These are phyloP conservation scores for Kokia cookei DNA, from an alignment of 441 rosid genomes.

Conservation along the genomic window DNA sequence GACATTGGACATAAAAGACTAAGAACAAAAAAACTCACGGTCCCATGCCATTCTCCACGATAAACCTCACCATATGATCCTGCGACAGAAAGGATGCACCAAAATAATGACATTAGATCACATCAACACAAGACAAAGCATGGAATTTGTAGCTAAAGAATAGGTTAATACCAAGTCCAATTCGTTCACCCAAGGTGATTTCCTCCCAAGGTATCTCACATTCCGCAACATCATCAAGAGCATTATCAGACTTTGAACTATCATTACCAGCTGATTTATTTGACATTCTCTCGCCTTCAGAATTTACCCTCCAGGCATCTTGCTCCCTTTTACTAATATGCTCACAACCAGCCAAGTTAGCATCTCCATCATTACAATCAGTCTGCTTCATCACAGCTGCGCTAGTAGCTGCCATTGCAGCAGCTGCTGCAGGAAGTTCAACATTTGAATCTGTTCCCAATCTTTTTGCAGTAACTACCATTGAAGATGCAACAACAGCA, in stretches of 20 bases:
- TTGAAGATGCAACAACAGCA: constrained; percentile 90
- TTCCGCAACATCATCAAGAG: constrained; percentile 79
- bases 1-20: background rate
- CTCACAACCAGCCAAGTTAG: constrained; percentile 40
- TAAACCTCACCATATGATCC: constrained; percentile 99
- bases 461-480: constrained; percentile 88
- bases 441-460: constrained; percentile 54
- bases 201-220: constrained; percentile 93
- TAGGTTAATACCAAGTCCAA: constrained; percentile 80
- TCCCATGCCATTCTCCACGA: constrained; percentile 94
- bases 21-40: constrained; percentile 54
- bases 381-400: constrained; percentile 74
- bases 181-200: constrained; percentile 83
- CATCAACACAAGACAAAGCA: constrained; percentile 7
- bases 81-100: constrained; percentile 31
- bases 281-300: constrained; percentile 61
- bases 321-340: constrained; percentile 40
- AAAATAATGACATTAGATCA: constrained; percentile 1
- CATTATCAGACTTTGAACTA: constrained; percentile 55
- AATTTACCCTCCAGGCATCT: constrained; percentile 28
- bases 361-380: constrained; percentile 59
- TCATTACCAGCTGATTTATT: constrained; percentile 57
- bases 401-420: constrained; percentile 83
- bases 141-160: constrained; percentile 18
- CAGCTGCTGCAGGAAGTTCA: constrained; percentile 91